Percentiles rank a stretch among this genome's conserved stretches.
Evolutionary conservation across 2,329 filamentous ascomycete genomes (phyloP).

Genomic region (Rhynchosporium secalis): DNA sequence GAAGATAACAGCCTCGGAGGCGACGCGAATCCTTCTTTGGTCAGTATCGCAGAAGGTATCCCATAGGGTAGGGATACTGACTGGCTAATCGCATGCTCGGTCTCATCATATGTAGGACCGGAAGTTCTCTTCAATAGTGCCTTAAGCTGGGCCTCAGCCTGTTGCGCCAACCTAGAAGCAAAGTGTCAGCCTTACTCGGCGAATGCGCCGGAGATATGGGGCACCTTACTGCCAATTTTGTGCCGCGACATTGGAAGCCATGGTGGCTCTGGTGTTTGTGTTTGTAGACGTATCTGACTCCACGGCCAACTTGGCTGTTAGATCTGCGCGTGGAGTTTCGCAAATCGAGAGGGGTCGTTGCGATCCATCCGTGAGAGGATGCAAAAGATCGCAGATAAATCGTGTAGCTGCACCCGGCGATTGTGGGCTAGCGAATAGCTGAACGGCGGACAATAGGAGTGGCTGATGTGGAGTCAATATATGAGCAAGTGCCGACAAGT

Average conservation of each 20-base stretch:
- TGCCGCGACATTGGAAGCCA: conserved; percentile 44
- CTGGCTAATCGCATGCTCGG: conserved; percentile 42
- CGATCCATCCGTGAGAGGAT: conserved; percentile 34
- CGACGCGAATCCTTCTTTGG: conserved; percentile 44
- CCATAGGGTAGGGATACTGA: conserved; percentile 24
- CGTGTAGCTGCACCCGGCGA: conserved; percentile 16
- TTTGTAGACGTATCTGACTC: conserved; percentile 40
- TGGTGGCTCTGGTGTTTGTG: conserved; percentile 23
- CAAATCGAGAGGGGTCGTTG: conserved; percentile 32
- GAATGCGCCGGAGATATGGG: background rate
- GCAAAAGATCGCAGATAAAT: conserved; percentile 14
- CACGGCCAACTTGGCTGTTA: conserved; percentile 57
- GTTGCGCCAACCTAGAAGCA: conserved; percentile 42
- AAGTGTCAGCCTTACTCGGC: conserved; percentile 25
- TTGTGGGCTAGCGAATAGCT: conserved; percentile 13
- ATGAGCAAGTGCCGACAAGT: background rate
- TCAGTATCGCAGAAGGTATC: conserved; percentile 21
- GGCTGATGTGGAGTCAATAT: background rate
- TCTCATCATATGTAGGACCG: conserved; percentile 47
- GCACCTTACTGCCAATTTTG: conserved; percentile 53
- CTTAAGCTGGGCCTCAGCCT: conserved; percentile 50
- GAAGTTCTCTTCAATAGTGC: conserved; percentile 49
- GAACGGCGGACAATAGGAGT: conserved; percentile 3
- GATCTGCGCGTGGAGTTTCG: conserved; percentile 51
- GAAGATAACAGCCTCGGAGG: conserved; percentile 72